Conservation (phyloP, 768 basidiomycete species). For the Austroboletus festivus region DNA sequence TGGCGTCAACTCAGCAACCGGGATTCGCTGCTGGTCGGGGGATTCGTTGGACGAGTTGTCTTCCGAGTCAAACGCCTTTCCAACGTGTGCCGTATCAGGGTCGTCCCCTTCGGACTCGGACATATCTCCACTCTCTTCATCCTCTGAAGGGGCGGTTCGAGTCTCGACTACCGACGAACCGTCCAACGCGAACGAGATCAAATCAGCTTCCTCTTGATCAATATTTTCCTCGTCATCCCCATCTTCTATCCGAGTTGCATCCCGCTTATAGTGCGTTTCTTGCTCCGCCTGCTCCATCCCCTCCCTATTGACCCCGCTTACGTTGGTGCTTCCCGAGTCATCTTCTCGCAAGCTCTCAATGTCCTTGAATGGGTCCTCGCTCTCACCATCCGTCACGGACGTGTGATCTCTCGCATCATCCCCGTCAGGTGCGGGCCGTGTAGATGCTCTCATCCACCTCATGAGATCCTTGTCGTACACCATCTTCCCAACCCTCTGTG, state of each 20-base stretch:
- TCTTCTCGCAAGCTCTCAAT: constrained; percentile 84
- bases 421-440: constrained; percentile 29
- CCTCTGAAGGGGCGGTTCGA: constrained; percentile 44
- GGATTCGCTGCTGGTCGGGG: constrained; percentile 1
- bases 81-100: no score
- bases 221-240: constrained; percentile 42
- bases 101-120: constrained; percentile 31
- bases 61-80: constrained; percentile 33
- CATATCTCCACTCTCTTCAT: constrained; percentile 30
- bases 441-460: constrained; percentile 76
- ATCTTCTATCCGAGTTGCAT: constrained; percentile 44
- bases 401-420: constrained; percentile 32
- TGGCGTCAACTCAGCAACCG: constrained; percentile 18
- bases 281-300: constrained; percentile 13
- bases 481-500: constrained; percentile 85
- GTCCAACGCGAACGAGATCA: constrained; percentile 74
- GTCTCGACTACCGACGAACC: constrained; percentile 51
- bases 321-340: constrained; percentile 33
- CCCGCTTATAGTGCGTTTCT: constrained; percentile 16
- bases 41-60: constrained; percentile 34
- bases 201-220: constrained; percentile 64
- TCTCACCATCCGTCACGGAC: constrained; percentile 42
- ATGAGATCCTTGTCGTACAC: constrained; percentile 78
- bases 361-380: constrained; percentile 89
- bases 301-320: neutral